Percentiles rank a stretch among this genome's conserved stretches.
phyloP scores from a whole-genome alignment of 345 rosid genomes.

The Gossypium australe region DNA sequence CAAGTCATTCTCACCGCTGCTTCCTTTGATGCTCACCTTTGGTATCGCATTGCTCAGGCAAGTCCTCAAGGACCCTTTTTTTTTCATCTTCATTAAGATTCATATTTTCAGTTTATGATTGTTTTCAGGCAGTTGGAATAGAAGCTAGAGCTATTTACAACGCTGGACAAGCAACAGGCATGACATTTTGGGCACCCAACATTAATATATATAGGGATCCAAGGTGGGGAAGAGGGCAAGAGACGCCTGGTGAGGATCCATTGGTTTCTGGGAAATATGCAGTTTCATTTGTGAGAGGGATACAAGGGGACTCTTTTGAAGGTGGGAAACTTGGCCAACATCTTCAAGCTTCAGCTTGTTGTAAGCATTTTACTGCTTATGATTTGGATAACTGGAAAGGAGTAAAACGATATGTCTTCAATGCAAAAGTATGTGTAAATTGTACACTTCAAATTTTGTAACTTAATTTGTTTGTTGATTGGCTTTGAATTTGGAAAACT shows the following conservation, averaged over 20 bases:
- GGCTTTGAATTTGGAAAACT: neutral
- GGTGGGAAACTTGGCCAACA: constrained; percentile 35
- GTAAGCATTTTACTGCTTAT: constrained; percentile 90
- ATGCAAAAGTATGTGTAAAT: constrained; percentile 7
- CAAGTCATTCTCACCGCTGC: constrained; percentile 78
- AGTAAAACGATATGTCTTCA: constrained; percentile 48
- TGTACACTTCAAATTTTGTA: too few relatives aligned
- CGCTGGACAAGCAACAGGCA: constrained; percentile 21
- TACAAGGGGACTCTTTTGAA: constrained; percentile 55
- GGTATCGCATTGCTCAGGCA: constrained; percentile 86
- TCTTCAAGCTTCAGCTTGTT: constrained; percentile 71
- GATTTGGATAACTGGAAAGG: constrained; percentile 87
- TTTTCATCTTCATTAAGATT: neutral
- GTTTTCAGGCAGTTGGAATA: constrained; percentile 39
- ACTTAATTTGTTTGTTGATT: neutral
- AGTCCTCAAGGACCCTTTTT: neutral
- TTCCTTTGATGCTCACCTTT: constrained; percentile 53
- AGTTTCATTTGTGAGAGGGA: constrained; percentile 43
- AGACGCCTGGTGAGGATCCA: constrained; percentile 5
- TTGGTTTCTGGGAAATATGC: neutral
- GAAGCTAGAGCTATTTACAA: constrained; percentile 70
- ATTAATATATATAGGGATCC: neutral
- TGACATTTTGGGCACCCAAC: constrained; percentile 3
- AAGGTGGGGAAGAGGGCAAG: constrained; percentile 7
- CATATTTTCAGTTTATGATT: neutral